Base-by-base conservation (phyloP, 2,329 filamentous ascomycete species). In the Pyrenophora graminea region DNA sequence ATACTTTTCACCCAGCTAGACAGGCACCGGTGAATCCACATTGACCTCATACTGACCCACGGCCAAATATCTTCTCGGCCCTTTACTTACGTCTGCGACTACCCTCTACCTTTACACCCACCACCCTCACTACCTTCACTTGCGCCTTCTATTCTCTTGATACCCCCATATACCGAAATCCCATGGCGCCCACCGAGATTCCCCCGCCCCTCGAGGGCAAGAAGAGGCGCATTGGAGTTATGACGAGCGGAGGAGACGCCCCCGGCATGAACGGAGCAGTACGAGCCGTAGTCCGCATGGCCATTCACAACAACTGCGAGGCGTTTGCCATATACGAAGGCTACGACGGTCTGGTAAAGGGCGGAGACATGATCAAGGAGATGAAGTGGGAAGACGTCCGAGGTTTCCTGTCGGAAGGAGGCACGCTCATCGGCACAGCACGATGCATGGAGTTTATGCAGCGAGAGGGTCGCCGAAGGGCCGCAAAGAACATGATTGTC, bases 221-320 rank as follows among this genome's bases (percentile, higher is more conserved):
- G 71, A 82, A 81, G 72, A 83, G 85, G 69, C 79, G 83, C 59
- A 93, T 97, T 72, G 92, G 87, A 61, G 86, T 97, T 74, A 91
- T 97, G 87, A 97, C 92, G 69, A 95, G 90, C 63, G 92, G 92
- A 70, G 92, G 92, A 69, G 92, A 97, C 81, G 90, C 91, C 61
- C 92, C 91, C 2, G 92, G 92, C 72, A 97, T 97, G 92, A 96
- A 94, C 75, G 91, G 86, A 55, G 90, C 90, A 31, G 91, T 97
- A 32, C 85, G 92, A 55, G 91, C 92, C 42, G 89, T 96, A 23
- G 90, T 99, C 51, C 89, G 94, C 63, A 96, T 91, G 83, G 85
- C 91, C 43, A 90, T 97, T 62, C 86, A 94, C 74, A 84, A 89
- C 74, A 77, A 77, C 50, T 80, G 79, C 69, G 75, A 77, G 32